phyloP scores from a whole-genome alignment of 345 rosid genomes.

The Euphorbia pulcherrima region DNA sequence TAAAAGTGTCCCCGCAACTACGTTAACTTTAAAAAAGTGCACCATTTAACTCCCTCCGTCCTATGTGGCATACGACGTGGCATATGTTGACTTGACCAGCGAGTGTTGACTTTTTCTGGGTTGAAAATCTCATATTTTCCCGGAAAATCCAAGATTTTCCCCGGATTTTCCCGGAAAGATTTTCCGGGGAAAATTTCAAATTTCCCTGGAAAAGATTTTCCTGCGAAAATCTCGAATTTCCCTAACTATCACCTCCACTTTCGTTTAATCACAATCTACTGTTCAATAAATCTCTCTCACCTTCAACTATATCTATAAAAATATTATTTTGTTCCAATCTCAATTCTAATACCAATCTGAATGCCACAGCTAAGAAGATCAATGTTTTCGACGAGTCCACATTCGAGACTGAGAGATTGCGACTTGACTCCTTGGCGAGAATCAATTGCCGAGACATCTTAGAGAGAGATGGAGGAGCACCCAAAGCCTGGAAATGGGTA shows the following conservation, averaged over 20 bases:
- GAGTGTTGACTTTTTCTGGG: no score
- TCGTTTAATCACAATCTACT: conserved; percentile 14
- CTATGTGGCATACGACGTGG: no score
- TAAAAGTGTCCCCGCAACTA: no score
- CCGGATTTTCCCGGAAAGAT: no score
- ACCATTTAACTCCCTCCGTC: no score
- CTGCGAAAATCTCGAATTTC: no score
- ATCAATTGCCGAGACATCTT: conserved; percentile 60
- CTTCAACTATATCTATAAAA: background rate
- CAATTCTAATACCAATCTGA: conserved; percentile 25
- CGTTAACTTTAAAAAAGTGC: no score
- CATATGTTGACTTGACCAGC: no score
- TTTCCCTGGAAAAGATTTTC: no score
- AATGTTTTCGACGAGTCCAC: conserved; percentile 47
- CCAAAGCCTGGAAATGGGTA: conserved; percentile 90
- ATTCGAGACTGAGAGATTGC: conserved; percentile 59
- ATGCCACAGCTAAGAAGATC: conserved; percentile 9
- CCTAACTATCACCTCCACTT: conserved; percentile 38
- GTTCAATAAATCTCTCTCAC: conserved; percentile 1
- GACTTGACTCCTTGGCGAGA: conserved; percentile 59
- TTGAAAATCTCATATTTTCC: no score
- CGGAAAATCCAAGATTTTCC: no score
- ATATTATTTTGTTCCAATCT: background rate
- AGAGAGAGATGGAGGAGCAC: conserved; percentile 39
- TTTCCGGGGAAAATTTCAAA: no score